phyloP scores from a whole-genome alignment of 2,329 filamentous ascomycete genomes.

The Leptosphaerulina australis region DNA sequence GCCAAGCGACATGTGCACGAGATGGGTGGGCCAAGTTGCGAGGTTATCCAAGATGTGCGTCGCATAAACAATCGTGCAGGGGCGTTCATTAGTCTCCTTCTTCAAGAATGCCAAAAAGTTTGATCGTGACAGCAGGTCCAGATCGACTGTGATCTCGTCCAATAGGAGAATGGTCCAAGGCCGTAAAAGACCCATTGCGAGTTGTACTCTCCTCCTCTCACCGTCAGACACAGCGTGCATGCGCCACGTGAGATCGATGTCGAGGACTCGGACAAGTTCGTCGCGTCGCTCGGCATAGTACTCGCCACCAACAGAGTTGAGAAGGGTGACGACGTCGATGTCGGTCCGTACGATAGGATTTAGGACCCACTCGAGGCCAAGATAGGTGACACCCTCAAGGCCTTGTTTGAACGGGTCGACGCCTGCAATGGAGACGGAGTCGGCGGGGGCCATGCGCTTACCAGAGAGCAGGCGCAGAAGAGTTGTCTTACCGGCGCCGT shows the following conservation, averaged over 20 bases:
- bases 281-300: conserved; percentile 81
- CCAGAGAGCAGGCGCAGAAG: conserved; percentile 92
- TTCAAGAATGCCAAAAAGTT: conserved; percentile 88
- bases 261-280: conserved; percentile 84
- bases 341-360: conserved; percentile 96
- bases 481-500: conserved; percentile 96
- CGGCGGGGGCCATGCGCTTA: conserved; percentile 84
- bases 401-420: conserved; percentile 90
- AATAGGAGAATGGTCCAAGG: conserved; percentile 91
- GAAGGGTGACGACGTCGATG: conserved; percentile 86
- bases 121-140: conserved; percentile 83
- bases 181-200: conserved; percentile 91
- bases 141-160: conserved; percentile 96
- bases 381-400: conserved; percentile 93
- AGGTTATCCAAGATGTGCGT: conserved; percentile 97
- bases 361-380: conserved; percentile 96
- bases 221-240: conserved; percentile 97
- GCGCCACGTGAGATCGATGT: conserved; percentile 90
- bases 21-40: conserved; percentile 90
- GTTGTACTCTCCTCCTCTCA: conserved; percentile 86
- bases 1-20: conserved; percentile 94
- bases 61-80: conserved; percentile 94
- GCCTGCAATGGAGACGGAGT: conserved; percentile 76
- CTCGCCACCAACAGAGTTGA: conserved; percentile 84
- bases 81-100: conserved; percentile 78